These are phyloP conservation scores for Prunus persica DNA, from an alignment of 306 rosid genomes.

Conservation along the genomic window DNA sequence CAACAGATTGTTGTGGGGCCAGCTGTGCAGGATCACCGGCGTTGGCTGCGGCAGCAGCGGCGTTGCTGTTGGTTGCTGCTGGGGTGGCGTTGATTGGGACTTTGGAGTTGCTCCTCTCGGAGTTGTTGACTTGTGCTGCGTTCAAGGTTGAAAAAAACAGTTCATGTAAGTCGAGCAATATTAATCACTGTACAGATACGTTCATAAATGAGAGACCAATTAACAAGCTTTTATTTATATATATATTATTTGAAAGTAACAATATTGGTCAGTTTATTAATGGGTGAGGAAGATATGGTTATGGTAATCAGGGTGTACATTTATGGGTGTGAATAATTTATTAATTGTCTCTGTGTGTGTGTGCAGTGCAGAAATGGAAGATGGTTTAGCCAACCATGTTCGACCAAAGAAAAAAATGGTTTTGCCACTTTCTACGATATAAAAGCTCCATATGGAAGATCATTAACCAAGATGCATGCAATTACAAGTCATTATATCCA, in stretches of 20 bases:
- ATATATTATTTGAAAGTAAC: background rate
- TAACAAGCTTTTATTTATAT: no score
- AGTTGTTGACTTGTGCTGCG: background rate
- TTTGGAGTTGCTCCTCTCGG: background rate
- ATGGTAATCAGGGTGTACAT: background rate
- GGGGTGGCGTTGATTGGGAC: background rate
- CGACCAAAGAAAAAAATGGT: background rate
- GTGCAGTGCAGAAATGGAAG: background rate
- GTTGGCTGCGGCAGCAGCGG: background rate
- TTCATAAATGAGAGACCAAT: background rate
- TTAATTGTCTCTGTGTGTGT: background rate
- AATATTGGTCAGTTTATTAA: background rate
- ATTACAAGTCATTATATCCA: no score
- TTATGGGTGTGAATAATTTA: background rate
- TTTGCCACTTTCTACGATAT: background rate
- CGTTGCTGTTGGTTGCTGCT: background rate
- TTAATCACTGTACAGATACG: slow-evolving; percentile 12
- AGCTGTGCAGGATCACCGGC: background rate
- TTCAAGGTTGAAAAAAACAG: background rate
- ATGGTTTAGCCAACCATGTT: background rate
- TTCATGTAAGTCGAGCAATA: background rate
- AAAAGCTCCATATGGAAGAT: no score
- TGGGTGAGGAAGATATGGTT: background rate
- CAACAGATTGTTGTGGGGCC: background rate
- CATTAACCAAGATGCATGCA: no score